Base-by-base conservation (phyloP, 2,329 filamentous ascomycete genomes). In the Xylariomycetidae sp. region DNA sequence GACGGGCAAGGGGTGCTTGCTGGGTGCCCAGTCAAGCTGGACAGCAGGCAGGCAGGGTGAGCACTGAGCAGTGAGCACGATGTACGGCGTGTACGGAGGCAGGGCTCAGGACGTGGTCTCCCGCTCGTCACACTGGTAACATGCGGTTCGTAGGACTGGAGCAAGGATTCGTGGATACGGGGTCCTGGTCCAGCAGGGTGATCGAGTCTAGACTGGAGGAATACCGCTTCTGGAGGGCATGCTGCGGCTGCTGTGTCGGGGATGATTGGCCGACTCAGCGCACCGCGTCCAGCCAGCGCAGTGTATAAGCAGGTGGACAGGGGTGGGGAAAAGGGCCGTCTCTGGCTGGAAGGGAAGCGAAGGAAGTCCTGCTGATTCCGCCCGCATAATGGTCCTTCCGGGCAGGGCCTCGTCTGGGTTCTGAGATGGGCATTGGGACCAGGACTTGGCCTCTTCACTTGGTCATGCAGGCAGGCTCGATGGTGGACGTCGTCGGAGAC, bases 251-350 rank as follows among this genome's bases (percentile, higher is more conserved):
- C 26, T 29, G 34, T 30, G 18, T 22, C 35, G 19, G 32, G 25
- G 35, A 31, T 52, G 48, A 54, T 54, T 54, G 51, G 51, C 26
- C 29, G 37, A 36, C 38, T 36, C 40, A 43, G 39, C n/a, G n/a
- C n/a, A n/a, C n/a, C 33, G 25, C 36, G 29, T 44, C 41, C 38
- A 29, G 42, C 43, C 40, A 45, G 49, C 30, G 33, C 36, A 37
- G 39, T 39, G 42, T 43, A 46, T 41, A 44, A 38, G 43, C 47
- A 48, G 10, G 7, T 9, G 10, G 13, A 14, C 10, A 6, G 13
- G 15, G 40, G 49, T 46, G 42, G 44, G 9, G 29, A 53, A 52
- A 54, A 54, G 49, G 49, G 44, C 50, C 52, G 46, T 53, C 49
- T 54, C 39, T 25, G 26, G 10, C 6, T 13, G 12, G 20, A 8